Evolutionary conservation across 176 grass and related monocot species (phyloP).

Genomic region (Microstegium vimineum): DNA sequence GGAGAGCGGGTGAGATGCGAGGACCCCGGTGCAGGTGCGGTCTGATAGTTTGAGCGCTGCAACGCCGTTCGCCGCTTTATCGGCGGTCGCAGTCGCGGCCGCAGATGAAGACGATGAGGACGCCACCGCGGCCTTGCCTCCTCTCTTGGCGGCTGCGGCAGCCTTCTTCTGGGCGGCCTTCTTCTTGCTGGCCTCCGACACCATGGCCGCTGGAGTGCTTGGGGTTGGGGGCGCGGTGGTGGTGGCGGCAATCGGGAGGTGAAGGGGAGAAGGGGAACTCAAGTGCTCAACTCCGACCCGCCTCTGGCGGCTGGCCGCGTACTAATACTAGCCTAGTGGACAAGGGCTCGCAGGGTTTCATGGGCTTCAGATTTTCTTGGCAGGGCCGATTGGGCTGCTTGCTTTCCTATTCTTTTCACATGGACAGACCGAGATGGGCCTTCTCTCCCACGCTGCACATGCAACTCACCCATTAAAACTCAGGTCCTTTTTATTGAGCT

Average conservation of each 20-base stretch:
- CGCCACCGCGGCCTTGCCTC: conserved; percentile 56
- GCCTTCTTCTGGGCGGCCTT: conserved; percentile 92
- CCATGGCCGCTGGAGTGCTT: conserved; percentile 66
- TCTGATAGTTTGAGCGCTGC: conserved; percentile 59
- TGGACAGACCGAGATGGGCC: too few species aligned
- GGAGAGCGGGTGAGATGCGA: conserved; percentile 85
- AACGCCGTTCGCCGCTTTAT: conserved; percentile 47
- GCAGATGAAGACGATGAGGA: conserved; percentile 29
- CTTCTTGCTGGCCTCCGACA: conserved; percentile 96
- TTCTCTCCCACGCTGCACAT: too few species aligned
- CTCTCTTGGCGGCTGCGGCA: conserved; percentile 79
- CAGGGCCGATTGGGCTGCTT: neutral
- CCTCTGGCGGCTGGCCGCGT: neutral
- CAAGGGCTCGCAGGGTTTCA: neutral
- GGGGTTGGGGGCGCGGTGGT: too few species aligned
- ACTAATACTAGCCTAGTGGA: neutral
- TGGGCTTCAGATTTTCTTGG: neutral
- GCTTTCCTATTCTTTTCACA: neutral
- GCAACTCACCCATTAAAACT: too few species aligned
- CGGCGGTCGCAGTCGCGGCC: conserved; percentile 14
- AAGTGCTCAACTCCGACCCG: conserved; percentile 23
- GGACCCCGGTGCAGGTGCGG: conserved; percentile 85
- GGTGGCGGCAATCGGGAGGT: conserved; percentile 24
- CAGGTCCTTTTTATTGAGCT: too few species aligned
- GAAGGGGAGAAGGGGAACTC: conserved; percentile 18